Base-by-base conservation (phyloP, 352 stramenopile species). In the Globisporangium takayamanum region DNA sequence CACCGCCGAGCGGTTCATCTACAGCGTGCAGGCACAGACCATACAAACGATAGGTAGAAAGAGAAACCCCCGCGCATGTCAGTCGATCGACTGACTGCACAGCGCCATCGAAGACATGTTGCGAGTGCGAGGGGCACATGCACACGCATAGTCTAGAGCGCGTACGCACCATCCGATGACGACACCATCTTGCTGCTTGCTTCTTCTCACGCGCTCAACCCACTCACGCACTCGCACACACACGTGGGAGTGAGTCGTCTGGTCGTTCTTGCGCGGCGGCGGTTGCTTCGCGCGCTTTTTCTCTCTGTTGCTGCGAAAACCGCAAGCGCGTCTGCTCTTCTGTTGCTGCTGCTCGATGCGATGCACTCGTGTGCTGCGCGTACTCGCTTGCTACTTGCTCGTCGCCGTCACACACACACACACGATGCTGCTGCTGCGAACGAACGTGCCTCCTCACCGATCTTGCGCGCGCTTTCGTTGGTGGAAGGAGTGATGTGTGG, bases 1-100 rank as follows among this genome's bases (percentile, higher is more conserved):
- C 81, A 3, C 74, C 69, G 50, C 69, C 78, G n/a, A 84, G 78
- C 53, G 72, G 68, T 64, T 92, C 84, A 46, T 94, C 84, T 89
- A 53, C 44, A 64, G n/a, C 5, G 3, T 15, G n/a, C 8, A 22
- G 22, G 0, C 0, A 22, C 50, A 42, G 1, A 7, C 39, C 42
- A 25, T 20, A 25, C 16, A 7, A 8, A 14, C 36, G 57, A 16
- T 25, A 26, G 49, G 30, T 30, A 33, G 42, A 53, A 36, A 52
- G 14, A 48, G 33, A 48, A 47, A 14, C n/a, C 30, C 26, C n/a
- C 25, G 26, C 28, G 28, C 28, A 36, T 30, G 39, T 15, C 28
- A 20, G 36, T 20, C 6, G 28, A 48, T 54, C 52, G 28, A 33
- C 28, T 33, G 28, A 33, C 28, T 33, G 28, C 28, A 33, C 28